phyloP scores from a whole-genome alignment of 257 asterid genomes.

The Solanum clarkiae region DNA sequence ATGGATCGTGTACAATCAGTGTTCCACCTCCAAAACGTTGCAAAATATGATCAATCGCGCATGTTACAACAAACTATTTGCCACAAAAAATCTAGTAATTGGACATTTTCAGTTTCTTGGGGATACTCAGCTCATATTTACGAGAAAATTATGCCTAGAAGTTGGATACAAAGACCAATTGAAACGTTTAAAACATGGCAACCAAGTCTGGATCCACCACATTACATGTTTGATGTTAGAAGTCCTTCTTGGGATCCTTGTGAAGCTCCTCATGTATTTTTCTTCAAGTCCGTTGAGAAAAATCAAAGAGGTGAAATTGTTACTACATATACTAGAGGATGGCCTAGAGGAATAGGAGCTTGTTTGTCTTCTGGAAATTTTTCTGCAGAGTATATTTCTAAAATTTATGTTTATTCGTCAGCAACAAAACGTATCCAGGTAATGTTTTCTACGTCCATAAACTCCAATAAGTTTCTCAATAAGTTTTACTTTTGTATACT shows the following conservation, averaged over 20 bases:
- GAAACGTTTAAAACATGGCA: constrained; percentile 40
- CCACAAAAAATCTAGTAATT: constrained; percentile 18
- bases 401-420: constrained; percentile 4
- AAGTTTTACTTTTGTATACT: background rate
- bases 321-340: constrained; percentile 13
- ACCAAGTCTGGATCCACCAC: background rate
- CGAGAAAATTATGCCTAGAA: constrained; percentile 33
- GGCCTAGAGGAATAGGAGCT: constrained; percentile 14
- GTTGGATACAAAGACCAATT: constrained; percentile 32
- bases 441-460: background rate
- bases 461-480: background rate
- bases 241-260: constrained; percentile 22
- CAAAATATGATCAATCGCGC: constrained; percentile 33
- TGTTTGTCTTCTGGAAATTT: background rate
- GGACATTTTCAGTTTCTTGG: constrained; percentile 63
- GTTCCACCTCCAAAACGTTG: constrained; percentile 42
- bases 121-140: constrained; percentile 50
- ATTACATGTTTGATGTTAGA: constrained; percentile 34
- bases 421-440: constrained; percentile 4
- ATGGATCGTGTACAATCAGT: constrained; percentile 24
- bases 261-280: constrained; percentile 35
- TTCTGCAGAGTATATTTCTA: constrained; percentile 8
- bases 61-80: constrained; percentile 50
- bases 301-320: background rate
- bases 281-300: constrained; percentile 6